phyloP scores from a whole-genome alignment of 2,329 filamentous ascomycete species.

The Mycosphaerelloides madeirae region DNA sequence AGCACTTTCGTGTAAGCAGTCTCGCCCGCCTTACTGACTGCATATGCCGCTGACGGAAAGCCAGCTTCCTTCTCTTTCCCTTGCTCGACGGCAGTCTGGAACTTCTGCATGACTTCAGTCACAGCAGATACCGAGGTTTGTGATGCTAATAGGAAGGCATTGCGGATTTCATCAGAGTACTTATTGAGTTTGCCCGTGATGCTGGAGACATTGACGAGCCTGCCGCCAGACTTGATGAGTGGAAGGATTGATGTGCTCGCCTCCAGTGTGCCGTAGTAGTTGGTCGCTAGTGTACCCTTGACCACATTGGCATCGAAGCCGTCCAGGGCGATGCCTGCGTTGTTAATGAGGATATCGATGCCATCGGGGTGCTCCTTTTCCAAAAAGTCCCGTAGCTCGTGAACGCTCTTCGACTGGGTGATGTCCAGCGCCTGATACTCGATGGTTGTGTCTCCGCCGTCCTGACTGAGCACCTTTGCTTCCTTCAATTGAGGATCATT shows the following conservation, averaged over 20 bases:
- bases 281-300: conserved; percentile 46
- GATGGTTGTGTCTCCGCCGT: conserved; percentile 45
- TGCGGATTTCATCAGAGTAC: conserved; percentile 42
- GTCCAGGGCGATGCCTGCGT: conserved; percentile 40
- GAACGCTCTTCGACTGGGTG: conserved; percentile 41
- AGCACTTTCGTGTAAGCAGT: conserved; percentile 35
- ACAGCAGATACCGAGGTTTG: conserved; percentile 35
- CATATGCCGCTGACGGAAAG: conserved; percentile 49
- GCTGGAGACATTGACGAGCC: conserved; percentile 49
- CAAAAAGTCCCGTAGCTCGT: conserved; percentile 39
- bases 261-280: conserved; percentile 51
- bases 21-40: conserved; percentile 37
- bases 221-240: conserved; percentile 41
- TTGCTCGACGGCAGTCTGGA: conserved; percentile 43
- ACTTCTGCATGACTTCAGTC: conserved; percentile 47
- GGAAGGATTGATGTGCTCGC: conserved; percentile 44
- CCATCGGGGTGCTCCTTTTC: conserved; percentile 44
- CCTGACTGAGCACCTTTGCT: conserved; percentile 41
- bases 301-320: conserved; percentile 45
- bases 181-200: conserved; percentile 42
- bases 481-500: conserved; percentile 43
- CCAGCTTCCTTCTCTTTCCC: conserved; percentile 45
- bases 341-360: conserved; percentile 52
- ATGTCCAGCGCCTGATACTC: conserved; percentile 48
- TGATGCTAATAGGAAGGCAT: conserved; percentile 38